phyloP scores from a whole-genome alignment of 306 rosid genomes.

The Malus sieversii region DNA sequence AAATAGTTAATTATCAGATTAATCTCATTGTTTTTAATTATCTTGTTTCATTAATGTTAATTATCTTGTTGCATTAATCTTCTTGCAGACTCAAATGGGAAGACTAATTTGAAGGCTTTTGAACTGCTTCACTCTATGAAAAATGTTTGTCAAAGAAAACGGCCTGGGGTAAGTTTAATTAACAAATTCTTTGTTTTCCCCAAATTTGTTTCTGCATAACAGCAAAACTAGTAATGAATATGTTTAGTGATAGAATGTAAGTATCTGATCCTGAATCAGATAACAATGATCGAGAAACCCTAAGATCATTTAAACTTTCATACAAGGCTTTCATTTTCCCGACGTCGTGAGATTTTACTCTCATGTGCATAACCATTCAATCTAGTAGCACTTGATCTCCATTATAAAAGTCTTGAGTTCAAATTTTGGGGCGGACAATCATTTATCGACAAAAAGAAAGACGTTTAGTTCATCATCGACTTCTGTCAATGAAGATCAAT shows the following conservation, averaged over 20 bases:
- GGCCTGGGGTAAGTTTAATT: slow-evolving; percentile 52
- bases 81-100: slow-evolving; percentile 27
- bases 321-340: background rate
- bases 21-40: background rate
- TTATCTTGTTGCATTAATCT: background rate
- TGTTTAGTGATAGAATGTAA: background rate
- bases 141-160: slow-evolving; percentile 41
- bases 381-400: background rate
- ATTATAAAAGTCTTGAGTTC: background rate
- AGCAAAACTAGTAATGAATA: background rate
- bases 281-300: background rate
- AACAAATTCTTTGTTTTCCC: background rate
- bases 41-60: background rate
- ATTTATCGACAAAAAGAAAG: too few species aligned
- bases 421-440: background rate
- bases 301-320: too few species aligned
- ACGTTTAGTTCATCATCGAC: background rate
- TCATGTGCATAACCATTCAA: background rate
- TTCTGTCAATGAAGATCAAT: background rate
- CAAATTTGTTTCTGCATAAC: background rate
- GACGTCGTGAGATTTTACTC: background rate
- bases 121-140: slow-evolving; percentile 55
- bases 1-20: too few species aligned
- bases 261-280: background rate
- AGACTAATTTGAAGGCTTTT: slow-evolving; percentile 33